phyloP scores from a whole-genome alignment of 108 stramenopile genomes.

The Parmales sp. region DNA sequence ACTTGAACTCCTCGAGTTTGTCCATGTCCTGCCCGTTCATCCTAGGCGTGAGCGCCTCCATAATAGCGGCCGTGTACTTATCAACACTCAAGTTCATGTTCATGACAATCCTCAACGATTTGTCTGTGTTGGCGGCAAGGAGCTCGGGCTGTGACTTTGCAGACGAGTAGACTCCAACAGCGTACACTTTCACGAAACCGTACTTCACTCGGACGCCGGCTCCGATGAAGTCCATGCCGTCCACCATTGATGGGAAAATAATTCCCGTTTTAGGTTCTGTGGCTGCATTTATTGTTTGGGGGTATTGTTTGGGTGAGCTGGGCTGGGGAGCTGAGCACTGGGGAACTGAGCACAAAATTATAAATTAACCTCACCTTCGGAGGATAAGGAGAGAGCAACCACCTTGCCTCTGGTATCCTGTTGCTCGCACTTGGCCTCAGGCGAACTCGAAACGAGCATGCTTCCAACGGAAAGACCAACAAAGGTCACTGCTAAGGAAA shows the following conservation, averaged over 20 bases:
- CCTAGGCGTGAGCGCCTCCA: slow-evolving; percentile 69
- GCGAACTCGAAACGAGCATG: too few relatives aligned
- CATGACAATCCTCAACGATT: slow-evolving; percentile 80
- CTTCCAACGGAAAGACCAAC: too few relatives aligned
- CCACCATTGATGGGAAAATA: slow-evolving; percentile 60
- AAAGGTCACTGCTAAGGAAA: too few relatives aligned
- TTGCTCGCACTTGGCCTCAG: too few relatives aligned
- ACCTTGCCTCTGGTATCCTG: too few relatives aligned
- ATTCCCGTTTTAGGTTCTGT: slow-evolving; percentile 66
- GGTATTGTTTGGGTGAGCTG: too few relatives aligned
- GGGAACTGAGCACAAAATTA: too few relatives aligned
- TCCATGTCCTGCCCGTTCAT: slow-evolving; percentile 69
- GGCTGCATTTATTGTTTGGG: neutral
- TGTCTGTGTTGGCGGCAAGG: slow-evolving; percentile 61
- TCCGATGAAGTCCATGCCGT: slow-evolving; percentile 60
- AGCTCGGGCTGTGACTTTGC: slow-evolving; percentile 22
- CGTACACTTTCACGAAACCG: slow-evolving; percentile 79
- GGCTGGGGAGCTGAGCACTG: too few relatives aligned
- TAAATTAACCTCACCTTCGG: too few relatives aligned
- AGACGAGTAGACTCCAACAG: slow-evolving; percentile 62
- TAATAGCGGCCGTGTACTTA: slow-evolving; percentile 72
- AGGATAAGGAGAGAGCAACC: too few relatives aligned
- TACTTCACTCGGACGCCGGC: slow-evolving; percentile 74
- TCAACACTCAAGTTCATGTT: slow-evolving; percentile 64
- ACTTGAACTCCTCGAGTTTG: slow-evolving; percentile 70